Percentiles rank a stretch among this genome's conserved stretches.
Conservation (phyloP, 2,329 filamentous ascomycete genomes). For the Ceratocystis destructans region DNA sequence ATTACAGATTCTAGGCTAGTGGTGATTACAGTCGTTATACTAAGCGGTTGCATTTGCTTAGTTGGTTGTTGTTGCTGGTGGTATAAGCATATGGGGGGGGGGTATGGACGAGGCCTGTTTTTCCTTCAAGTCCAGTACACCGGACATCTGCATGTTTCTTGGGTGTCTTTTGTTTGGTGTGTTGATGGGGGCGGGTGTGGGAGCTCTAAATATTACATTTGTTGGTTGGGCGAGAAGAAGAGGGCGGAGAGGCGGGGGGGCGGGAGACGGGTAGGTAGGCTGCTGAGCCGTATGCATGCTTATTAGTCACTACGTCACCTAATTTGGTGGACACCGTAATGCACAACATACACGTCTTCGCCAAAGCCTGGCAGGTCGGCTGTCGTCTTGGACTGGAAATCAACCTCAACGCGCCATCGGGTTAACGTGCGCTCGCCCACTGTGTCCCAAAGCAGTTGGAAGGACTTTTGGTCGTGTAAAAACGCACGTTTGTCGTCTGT, state of each 20-base stretch:
- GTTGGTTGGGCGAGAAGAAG: background rate
- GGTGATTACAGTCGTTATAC: background rate
- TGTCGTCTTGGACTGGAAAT: conserved; percentile 23
- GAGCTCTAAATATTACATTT: background rate
- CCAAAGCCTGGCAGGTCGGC: conserved; percentile 20
- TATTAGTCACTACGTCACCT: background rate
- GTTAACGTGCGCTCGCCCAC: conserved; percentile 37
- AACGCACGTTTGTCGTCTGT: conserved; percentile 24
- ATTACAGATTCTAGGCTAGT: background rate
- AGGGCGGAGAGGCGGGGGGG: background rate
- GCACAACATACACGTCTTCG: conserved; percentile 18
- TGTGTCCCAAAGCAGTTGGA: conserved; percentile 41
- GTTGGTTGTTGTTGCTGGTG: background rate
- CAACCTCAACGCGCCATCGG: conserved; percentile 35
- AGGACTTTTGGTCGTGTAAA: conserved; percentile 37
- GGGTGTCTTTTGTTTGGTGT: background rate
- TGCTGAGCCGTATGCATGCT: background rate
- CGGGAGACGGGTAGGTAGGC: background rate
- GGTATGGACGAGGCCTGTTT: conserved; percentile 11
- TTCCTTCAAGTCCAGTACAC: conserved; percentile 7
- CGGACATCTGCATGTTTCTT: background rate
- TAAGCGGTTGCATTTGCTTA: background rate
- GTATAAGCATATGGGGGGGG: background rate
- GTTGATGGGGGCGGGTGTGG: background rate
- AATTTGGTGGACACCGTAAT: conserved; percentile 20